A percentile compares a stretch with the other conserved stretches of the same genome.
phyloP scores from a whole-genome alignment of 495 filamentous ascomycete species.

The Staphylotrichum tortipilum region DNA sequence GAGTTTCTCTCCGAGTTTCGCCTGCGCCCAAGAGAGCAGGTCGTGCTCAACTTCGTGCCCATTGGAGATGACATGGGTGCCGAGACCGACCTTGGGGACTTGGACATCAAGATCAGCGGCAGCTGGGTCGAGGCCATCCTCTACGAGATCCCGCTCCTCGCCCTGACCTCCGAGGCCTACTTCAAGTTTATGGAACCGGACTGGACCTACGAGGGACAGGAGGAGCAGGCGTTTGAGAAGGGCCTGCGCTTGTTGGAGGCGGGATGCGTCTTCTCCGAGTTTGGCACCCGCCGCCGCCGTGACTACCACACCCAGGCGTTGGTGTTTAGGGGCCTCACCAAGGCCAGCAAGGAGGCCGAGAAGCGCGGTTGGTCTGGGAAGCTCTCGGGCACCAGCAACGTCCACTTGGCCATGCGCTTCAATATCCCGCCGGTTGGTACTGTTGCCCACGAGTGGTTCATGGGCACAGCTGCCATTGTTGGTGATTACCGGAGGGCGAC shows the following conservation, averaged over 20 bases:
- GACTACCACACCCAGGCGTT: conserved; percentile 93
- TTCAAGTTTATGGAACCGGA: conserved; percentile 90
- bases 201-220: conserved; percentile 77
- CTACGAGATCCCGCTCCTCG: conserved; percentile 92
- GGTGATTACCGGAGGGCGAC: conserved; percentile 77
- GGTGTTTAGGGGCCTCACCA: conserved; percentile 72
- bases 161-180: conserved; percentile 88
- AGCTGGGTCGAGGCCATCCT: conserved; percentile 92
- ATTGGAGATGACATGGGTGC: conserved; percentile 50
- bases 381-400: conserved; percentile 86
- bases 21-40: conserved; percentile 69
- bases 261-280: conserved; percentile 88
- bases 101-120: conserved; percentile 66
- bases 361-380: conserved; percentile 56
- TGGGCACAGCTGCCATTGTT: conserved; percentile 90
- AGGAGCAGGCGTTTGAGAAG: conserved; percentile 73
- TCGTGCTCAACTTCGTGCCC: conserved; percentile 62
- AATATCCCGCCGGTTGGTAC: conserved; percentile 76
- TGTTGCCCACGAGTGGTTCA: conserved; percentile 98
- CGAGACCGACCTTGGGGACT: conserved; percentile 61
- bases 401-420: conserved; percentile 93
- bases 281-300: conserved; percentile 77
- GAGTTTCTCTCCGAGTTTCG: conserved; percentile 71
- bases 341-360: conserved; percentile 59
- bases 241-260: conserved; percentile 64